Evolutionary conservation across 768 basidiomycete genomes (phyloP), one percentile per base, ranked within the genome.

Genomic region (Trametes coccinea): DNA sequence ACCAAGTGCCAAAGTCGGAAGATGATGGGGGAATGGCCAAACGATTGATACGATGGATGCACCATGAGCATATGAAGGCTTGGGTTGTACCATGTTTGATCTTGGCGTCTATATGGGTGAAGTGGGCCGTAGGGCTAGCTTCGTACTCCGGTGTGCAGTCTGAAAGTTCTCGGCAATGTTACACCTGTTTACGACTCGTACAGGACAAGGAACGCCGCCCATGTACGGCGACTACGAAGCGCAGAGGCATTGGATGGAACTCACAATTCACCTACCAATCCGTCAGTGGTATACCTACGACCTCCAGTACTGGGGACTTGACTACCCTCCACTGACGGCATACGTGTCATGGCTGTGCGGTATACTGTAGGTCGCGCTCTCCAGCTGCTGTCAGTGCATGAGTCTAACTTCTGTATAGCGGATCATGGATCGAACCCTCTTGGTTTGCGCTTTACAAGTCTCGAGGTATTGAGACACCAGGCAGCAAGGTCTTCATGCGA

Each of bases 201-300:
- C 63, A 92, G 93, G 93, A 5, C 72, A 83, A 64, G 78, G 72
- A 33, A 83, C 84, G 2, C 90, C 93, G 0, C 93, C 92, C 0
- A 88, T 94, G 86, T 92, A 82, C 65, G 94, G 94, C 3, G 94
- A 96, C 74, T 96, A 92, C 67, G 94, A 96, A 72, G 94, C 94
- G 0, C 94, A 95, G 69, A 79, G 94, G 55, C 94, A 95, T 74
- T 96, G 94, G 94, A 92, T 96, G 91, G 94, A 95, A 67, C 71
- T 96, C 41, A 93, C 92, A 2, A 73, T 87, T 29, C 89, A 95
- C 70, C 77, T 93, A 0, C 91, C 94, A 0, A 68, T 84, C 17
- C 76, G 75, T 13, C 75, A 88, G 63, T 98, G 95, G 95, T 98
- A 98, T 73, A 86, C 76, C 1, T 92, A 94, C 72, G 92, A 96